A percentile compares a stretch with the other conserved stretches of the same genome.
Conservation (phyloP, 2,329 filamentous ascomycete species). For the Aspergillus flavus region DNA sequence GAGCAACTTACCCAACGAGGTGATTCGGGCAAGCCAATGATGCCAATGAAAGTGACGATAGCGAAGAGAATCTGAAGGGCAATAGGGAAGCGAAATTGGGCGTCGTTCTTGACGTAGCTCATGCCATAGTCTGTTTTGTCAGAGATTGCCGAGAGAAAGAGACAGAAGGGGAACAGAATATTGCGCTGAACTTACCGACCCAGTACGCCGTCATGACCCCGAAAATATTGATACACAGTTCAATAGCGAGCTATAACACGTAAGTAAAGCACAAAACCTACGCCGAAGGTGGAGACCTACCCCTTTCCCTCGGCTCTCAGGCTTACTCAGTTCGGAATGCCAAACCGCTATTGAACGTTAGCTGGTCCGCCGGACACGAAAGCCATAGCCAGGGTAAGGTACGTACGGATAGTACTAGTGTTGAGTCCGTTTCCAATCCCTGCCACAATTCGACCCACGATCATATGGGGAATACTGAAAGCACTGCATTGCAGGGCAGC, state of each 20-base stretch:
- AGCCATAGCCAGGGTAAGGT: not conserved
- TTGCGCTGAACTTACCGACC: conserved; percentile 28
- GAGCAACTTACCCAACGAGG: conserved; percentile 39
- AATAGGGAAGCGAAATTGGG: conserved; percentile 37
- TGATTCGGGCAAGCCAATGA: conserved; percentile 48
- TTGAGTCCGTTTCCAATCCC: conserved; percentile 52
- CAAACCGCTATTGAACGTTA: conserved; percentile 27
- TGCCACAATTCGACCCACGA: conserved; percentile 52
- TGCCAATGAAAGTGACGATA: conserved; percentile 27
- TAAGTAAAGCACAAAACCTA: conserved; percentile 12
- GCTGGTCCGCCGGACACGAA: not conserved
- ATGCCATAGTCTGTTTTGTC: conserved; percentile 28
- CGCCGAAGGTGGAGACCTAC: conserved; percentile 18
- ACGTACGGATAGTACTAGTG: conserved; percentile 41
- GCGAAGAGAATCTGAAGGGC: conserved; percentile 38
- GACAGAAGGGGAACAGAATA: not conserved
- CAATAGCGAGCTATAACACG: conserved; percentile 28
- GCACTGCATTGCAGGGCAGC: conserved; percentile 32
- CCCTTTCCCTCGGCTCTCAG: conserved; percentile 31
- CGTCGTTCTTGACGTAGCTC: conserved; percentile 28
- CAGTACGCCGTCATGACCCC: conserved; percentile 38
- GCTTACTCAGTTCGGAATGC: conserved; percentile 34
- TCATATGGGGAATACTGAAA: conserved; percentile 33
- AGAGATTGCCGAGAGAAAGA: not conserved
- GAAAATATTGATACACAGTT: conserved; percentile 33